Evolutionary conservation across 345 rosid species (phyloP).

Genomic region (Salix suchowensis): DNA sequence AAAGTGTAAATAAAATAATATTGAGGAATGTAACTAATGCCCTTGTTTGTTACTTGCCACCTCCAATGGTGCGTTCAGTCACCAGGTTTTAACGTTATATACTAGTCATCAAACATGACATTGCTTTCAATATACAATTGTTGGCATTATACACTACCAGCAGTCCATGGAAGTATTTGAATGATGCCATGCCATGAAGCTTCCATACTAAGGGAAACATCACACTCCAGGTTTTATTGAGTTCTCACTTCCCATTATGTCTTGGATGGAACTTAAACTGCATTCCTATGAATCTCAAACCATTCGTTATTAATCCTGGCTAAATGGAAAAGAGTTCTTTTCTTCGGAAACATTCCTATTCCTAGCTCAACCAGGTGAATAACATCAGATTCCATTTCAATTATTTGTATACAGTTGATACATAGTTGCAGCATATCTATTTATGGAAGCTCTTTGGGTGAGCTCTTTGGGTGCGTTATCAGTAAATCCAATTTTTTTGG

Average conservation of each 20-base stretch:
- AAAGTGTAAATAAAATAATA: not conserved
- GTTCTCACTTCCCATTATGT: not conserved
- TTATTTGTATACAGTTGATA: not conserved
- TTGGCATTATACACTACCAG: not conserved
- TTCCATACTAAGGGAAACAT: not conserved
- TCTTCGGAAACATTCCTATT: not conserved
- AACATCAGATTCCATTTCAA: not conserved
- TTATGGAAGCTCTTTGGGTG: no score
- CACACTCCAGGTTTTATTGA: not conserved
- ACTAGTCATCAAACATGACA: not conserved
- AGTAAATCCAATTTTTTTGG: no score
- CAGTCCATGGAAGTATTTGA: not conserved
- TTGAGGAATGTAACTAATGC: not conserved
- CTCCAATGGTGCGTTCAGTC: not conserved
- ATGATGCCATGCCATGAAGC: not conserved
- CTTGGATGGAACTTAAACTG: not conserved
- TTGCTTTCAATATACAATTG: not conserved
- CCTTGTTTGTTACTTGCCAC: not conserved
- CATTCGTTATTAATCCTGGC: not conserved
- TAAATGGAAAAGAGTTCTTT: not conserved
- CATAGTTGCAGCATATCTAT: not conserved
- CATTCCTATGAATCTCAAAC: not conserved
- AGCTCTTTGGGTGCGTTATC: no score
- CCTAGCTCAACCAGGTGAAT: not conserved
- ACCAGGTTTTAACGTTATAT: not conserved